Conservation (phyloP, 2,329 filamentous ascomycete species). For the Aspergillus costaricaensis region DNA sequence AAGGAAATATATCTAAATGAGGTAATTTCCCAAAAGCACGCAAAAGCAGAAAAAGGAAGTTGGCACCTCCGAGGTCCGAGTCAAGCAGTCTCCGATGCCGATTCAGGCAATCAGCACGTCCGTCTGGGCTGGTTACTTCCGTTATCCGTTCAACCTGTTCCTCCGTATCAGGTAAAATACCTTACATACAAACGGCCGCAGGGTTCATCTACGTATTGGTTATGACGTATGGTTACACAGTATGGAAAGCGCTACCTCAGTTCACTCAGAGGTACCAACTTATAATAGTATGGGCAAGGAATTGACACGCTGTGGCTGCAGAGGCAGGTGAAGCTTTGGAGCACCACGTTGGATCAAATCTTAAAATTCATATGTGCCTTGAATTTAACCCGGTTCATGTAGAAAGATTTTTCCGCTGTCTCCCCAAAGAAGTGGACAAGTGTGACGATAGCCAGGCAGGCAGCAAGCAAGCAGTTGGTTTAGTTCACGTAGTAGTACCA, state of each 20-base stretch:
- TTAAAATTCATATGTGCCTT: background rate
- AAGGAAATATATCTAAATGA: slow-evolving; percentile 7
- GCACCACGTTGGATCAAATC: background rate
- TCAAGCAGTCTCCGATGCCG: slow-evolving; percentile 13
- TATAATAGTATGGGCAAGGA: background rate
- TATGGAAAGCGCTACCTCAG: background rate
- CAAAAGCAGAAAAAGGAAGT: slow-evolving; percentile 4
- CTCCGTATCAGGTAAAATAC: slow-evolving; percentile 9
- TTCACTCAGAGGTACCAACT: background rate
- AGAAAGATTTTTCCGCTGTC: background rate
- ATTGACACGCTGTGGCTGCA: background rate
- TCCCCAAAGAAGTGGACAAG: background rate
- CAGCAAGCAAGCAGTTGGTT: background rate
- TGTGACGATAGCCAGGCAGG: background rate
- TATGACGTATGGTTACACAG: slow-evolving; percentile 1
- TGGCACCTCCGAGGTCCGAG: slow-evolving; percentile 26
- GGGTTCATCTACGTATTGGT: background rate
- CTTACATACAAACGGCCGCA: background rate
- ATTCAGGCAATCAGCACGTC: slow-evolving; percentile 2
- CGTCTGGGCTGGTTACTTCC: slow-evolving; percentile 11
- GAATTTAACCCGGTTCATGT: background rate
- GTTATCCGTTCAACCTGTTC: slow-evolving; percentile 11
- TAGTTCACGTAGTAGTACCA: too few relatives aligned
- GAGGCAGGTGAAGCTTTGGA: background rate
- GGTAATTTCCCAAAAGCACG: slow-evolving; percentile 12